Evolutionary conservation across 1,284 basidiomycete genomes (phyloP), one percentile per base, ranked within the genome.

Genomic region (Chalciporus sp.): DNA sequence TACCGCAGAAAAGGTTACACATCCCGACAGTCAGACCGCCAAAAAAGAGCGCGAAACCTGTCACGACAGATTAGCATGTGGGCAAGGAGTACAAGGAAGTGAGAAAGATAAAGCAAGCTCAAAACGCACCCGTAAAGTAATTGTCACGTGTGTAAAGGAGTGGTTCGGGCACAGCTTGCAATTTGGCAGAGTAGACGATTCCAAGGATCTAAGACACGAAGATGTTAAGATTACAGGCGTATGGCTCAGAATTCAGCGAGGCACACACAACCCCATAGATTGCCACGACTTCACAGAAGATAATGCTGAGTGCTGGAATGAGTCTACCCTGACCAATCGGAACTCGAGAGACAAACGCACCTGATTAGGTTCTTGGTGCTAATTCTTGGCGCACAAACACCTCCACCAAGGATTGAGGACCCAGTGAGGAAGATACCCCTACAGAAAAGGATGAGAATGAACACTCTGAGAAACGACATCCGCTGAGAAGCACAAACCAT

Each of bases 391-490:
- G 95, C 84, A 40, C 95, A 81, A 12, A 99, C 95, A 70, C 96
- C 95, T 66, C 94, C 96, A 56, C 96, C 96, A 20, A 99, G 81
- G 62, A 99, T 96, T 27, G 93, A 95, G 19, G 95, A 77, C 52
- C 96, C 96, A 2, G 96, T 98, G 58, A 98, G 81, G 77, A 97
- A 95, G 74, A 99, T 99, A 52, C 96, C 96, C 95, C 95, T 98
- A 47, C 59, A 26, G 41, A 41, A n/a, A 23, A 43, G 27, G 37
- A 11, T 2, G 7, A 4, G 12, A 7, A 31, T 65, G 11, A 49
- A 63, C 58, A 17, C 53, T n/a, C 10, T 37, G 47, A 50, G 27
- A 44, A 40, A n/a, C 33, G 35, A 6, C 23, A 23, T 29, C 19
- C 27, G 37, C 52, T 42, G 0, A 46, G 16, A 43, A 42, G 14